Base-by-base conservation (phyloP, 78 protist species). In the Guillardia theta region DNA sequence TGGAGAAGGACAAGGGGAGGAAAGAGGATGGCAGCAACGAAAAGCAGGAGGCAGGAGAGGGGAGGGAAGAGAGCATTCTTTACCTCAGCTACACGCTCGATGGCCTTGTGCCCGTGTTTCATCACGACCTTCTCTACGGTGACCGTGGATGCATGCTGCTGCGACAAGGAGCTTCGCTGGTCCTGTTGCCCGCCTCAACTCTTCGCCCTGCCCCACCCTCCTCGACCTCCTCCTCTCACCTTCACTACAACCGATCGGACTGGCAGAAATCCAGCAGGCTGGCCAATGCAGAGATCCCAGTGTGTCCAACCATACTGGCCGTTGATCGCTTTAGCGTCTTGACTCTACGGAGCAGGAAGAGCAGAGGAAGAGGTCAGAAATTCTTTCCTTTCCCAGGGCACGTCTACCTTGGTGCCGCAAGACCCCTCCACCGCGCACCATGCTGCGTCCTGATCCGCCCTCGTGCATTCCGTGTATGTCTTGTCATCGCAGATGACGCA, bases 341-440 rank as follows among this genome's bases (percentile, higher is more conserved):
- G 39, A 36, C 80, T 53, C 62, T 21, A 18, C 12, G 62, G n/a
- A n/a, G n/a, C n/a, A n/a, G n/a, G n/a, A n/a, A n/a, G n/a, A n/a
- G n/a, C n/a, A n/a, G 70, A 58, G 70, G 27, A 30, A 30, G 70
- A 58, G 70, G 39, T 58, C 27, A 8, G 70, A 1, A 24, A 27
- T 58, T 24, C 27, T 27, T 37, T 70, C 87, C 87, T 27, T 70
- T n/a, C n/a, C n/a, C n/a, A n/a, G n/a, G n/a, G n/a, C n/a, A n/a
- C n/a, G n/a, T n/a, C n/a, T 15, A 43, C 9, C 87, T 27, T 36
- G n/a, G 37, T 30, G 37, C 90, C 90, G 8, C 90, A 78, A 46
- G 39, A 46, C 50, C 90, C 90, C 48, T 78, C 90, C n/a, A 78
- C 90, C 18, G 90, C 90, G 24, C 90, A 78, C 45, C n/a, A 78